Conservation (phyloP, 1,284 basidiomycete species). For the Pisolithus thermaeus region DNA sequence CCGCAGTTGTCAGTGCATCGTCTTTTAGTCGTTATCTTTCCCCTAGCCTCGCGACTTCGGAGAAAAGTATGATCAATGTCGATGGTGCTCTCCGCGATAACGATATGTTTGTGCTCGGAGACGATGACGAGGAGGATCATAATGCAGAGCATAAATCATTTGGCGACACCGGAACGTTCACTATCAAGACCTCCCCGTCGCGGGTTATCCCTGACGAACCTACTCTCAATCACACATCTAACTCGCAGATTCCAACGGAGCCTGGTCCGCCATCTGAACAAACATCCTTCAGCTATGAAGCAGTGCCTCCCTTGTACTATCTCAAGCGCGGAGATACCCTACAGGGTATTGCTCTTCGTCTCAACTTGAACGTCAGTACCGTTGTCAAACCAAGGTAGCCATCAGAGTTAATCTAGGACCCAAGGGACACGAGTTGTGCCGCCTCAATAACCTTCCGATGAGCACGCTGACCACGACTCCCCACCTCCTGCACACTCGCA, state of each 20-base stretch:
- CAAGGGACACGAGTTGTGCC: constrained; percentile 55
- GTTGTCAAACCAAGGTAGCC: background rate
- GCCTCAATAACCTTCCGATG: constrained; percentile 57
- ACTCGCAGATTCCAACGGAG: background rate
- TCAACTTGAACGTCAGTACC: constrained; percentile 52
- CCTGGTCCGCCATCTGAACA: background rate
- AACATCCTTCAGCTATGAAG: background rate
- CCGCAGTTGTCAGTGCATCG: constrained; percentile 36
- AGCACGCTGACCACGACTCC: constrained; percentile 66
- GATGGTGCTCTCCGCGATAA: constrained; percentile 52
- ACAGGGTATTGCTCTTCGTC: constrained; percentile 58
- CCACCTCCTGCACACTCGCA: constrained; percentile 67
- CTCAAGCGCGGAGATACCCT: constrained; percentile 59
- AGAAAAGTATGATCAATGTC: constrained; percentile 33
- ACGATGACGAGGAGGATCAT: constrained; percentile 50
- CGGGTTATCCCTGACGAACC: background rate
- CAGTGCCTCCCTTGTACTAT: constrained; percentile 39
- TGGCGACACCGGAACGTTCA: background rate
- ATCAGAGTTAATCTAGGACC: background rate
- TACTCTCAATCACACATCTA: background rate
- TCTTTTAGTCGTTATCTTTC: constrained; percentile 5
- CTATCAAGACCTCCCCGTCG: background rate
- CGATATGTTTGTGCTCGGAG: constrained; percentile 59
- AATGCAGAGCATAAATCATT: constrained; percentile 11
- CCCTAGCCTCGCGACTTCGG: background rate